phyloP scores from a whole-genome alignment of 371 early-diverging fungal genomes.

The Mortierella sp. region DNA sequence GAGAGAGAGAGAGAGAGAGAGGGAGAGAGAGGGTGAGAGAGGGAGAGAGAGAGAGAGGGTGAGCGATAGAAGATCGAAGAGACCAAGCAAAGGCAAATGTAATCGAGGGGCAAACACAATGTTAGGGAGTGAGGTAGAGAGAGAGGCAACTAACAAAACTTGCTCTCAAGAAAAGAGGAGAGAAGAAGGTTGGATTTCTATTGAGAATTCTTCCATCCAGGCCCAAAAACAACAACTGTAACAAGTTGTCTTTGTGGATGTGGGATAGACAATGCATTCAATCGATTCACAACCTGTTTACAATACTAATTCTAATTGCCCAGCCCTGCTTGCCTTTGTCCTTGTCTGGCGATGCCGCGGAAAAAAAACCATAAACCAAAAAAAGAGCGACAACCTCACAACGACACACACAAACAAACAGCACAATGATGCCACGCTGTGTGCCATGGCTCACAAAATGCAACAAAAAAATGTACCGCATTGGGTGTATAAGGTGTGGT shows the following conservation, averaged over 20 bases:
- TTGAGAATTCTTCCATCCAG: conserved; percentile 10
- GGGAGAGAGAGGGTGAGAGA: no score
- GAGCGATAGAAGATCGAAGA: no score
- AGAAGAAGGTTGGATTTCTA: background rate
- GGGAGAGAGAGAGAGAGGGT: no score
- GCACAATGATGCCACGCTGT: conserved; percentile 10
- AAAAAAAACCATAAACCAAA: conserved; percentile 5
- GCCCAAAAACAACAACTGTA: background rate
- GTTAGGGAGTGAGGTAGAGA: background rate
- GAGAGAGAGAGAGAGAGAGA: no score
- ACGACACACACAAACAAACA: conserved; percentile 2
- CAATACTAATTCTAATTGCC: background rate
- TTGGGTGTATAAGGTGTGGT: background rate
- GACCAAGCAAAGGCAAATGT: background rate
- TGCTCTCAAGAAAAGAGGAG: background rate
- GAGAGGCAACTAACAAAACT: background rate
- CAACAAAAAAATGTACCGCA: background rate
- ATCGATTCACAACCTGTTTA: background rate
- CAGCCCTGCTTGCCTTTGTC: background rate
- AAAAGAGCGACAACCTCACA: background rate
- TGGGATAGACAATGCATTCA: no score
- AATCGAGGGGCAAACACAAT: no score
- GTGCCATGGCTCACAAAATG: background rate
- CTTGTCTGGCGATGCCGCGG: conserved; percentile 6
- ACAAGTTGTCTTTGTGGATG: no score